A percentile compares a stretch with the other conserved stretches of the same genome.
phyloP scores from a whole-genome alignment of 73 alveolate genomes.

The Blepharisma japonicum region DNA sequence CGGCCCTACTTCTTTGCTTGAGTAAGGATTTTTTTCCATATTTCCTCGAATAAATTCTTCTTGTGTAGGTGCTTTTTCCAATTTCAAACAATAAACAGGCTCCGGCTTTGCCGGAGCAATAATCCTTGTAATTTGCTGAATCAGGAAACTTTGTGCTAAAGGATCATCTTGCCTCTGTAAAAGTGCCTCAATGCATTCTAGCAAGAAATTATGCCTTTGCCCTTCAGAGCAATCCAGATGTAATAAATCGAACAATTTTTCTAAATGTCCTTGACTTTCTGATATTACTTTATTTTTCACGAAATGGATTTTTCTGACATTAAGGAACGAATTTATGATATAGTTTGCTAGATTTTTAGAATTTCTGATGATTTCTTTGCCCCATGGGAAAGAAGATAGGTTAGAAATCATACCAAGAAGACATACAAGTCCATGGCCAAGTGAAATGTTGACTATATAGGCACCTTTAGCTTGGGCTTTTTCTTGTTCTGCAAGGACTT shows the following conservation, averaged over 20 bases:
- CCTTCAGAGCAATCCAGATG: constrained; percentile 45
- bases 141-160: constrained; percentile 36
- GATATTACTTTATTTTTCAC: constrained; percentile 39
- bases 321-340: constrained; percentile 41
- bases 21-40: constrained; percentile 50
- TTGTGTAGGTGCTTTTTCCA: constrained; percentile 41
- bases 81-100: constrained; percentile 42
- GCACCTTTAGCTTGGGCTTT: constrained; percentile 26
- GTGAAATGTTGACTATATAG: constrained; percentile 13
- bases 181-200: constrained; percentile 43
- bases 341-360: neutral
- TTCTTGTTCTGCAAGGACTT: constrained; percentile 4
- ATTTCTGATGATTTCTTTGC: neutral
- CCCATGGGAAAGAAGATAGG: neutral
- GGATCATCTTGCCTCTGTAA: constrained; percentile 31
- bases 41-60: constrained; percentile 56
- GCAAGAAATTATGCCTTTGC: constrained; percentile 37
- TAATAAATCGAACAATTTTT: constrained; percentile 40
- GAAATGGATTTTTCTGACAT: constrained; percentile 40
- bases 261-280: constrained; percentile 42
- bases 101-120: constrained; percentile 50
- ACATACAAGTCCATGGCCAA: constrained; percentile 26
- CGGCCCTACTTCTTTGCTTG: constrained; percentile 36
- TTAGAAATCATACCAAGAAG: neutral
- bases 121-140: constrained; percentile 41